Base-by-base conservation (phyloP, 768 basidiomycete species). In the Trametes elegans region DNA sequence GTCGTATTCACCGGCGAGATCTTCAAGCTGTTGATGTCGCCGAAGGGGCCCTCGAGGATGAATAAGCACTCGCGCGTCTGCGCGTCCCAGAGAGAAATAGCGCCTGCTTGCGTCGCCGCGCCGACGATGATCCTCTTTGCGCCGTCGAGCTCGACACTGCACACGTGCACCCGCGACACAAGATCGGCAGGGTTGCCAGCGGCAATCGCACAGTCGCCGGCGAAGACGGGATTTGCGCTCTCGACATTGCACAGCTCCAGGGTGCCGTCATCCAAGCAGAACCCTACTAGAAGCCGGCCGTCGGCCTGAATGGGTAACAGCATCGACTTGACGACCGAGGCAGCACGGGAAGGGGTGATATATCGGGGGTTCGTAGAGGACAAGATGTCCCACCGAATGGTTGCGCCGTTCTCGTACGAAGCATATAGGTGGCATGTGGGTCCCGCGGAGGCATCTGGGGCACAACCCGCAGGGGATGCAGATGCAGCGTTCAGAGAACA, bases 81-180 rank as follows among this genome's bases (percentile, higher is more conserved):
- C 7, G 76, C 81, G 63, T 92, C 88, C 90, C 90, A 93, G 11
- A 93, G 62, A 0, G 90, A 88, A 19, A 92, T 74, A 9, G 80
- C 73, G 9, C 90, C 90, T 1, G 79, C 75, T 46, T 83, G 79
- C 3, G 88, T 86, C 16, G 82, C 81, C 11, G 80, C 79, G 35
- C 76, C 83, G 14, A 90, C 66, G 57, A 92, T 74, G 14, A 83
- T 66, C 18, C 78, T 79, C 13, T 70, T 69, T 41, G 67, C 71
- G 6, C 81, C 81, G 32, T 75, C 79, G 46, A 87, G 64, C 48
- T 80, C 77, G 43, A 80, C 67, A 41, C 70, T 69, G 59, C 80
- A 83, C 3, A 79, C 79, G 66, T 84, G 77, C 19, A 81, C 76
- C 57, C 72, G 75, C 39, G 77, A 70, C 27, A 85, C 80, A 7